Evolutionary conservation across 163 green algal species (phyloP).

Genomic region (Scenedesmus sp.): DNA sequence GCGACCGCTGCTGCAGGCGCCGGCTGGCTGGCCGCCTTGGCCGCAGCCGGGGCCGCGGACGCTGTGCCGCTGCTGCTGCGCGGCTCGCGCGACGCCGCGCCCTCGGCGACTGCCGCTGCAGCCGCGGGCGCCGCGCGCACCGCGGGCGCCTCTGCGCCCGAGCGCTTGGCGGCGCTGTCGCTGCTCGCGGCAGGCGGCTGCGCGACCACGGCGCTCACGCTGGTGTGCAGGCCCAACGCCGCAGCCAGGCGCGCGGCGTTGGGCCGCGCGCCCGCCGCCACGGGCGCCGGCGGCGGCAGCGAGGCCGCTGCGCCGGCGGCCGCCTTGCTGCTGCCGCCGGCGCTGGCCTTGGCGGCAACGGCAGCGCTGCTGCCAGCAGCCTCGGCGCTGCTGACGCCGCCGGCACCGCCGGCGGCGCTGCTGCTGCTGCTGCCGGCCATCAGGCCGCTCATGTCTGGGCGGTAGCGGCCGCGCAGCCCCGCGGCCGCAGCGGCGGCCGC

Average conservation of each 20-base stretch:
- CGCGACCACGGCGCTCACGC: not conserved
- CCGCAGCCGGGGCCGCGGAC: not conserved
- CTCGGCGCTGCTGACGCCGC: conserved; percentile 1
- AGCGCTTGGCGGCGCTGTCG: conserved; percentile 1
- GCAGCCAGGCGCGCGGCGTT: conserved; percentile 12
- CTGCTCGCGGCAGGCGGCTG: not conserved
- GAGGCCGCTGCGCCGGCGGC: conserved; percentile 3
- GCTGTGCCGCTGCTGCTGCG: conserved; percentile 32
- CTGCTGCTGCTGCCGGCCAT: not conserved
- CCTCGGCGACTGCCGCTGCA: not conserved
- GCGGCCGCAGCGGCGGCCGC: not conserved
- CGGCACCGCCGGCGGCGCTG: not conserved
- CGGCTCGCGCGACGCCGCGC: not conserved
- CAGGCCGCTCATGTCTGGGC: too few relatives aligned
- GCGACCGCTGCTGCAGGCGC: not conserved
- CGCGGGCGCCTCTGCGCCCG: not conserved
- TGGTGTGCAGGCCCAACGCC: conserved; percentile 11
- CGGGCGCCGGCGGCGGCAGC: too few relatives aligned
- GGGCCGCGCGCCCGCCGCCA: not conserved
- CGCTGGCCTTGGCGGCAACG: not conserved
- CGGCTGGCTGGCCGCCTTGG: not conserved
- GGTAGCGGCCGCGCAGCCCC: not conserved
- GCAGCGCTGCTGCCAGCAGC: conserved; percentile 6
- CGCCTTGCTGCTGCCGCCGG: not conserved
- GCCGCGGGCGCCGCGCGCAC: not conserved